Percentiles rank a stretch among this genome's conserved stretches.
Conservation (phyloP, 2,329 filamentous ascomycete genomes). For the Microcyclospora pomicola region DNA sequence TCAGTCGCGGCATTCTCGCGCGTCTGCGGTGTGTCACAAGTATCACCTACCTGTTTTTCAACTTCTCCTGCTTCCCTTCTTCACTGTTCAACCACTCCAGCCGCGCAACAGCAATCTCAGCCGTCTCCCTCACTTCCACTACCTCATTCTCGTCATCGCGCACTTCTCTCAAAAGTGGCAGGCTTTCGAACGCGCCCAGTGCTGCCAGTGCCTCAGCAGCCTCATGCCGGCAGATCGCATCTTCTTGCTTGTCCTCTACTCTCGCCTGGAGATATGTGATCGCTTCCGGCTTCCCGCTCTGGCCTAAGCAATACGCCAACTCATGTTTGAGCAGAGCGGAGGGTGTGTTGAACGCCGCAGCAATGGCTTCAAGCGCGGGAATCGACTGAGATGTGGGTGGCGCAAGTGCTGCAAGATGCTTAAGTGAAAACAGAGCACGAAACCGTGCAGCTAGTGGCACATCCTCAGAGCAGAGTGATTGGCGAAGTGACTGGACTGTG, state of each 20-base stretch:
- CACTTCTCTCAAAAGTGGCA: constrained; percentile 59
- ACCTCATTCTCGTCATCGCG: constrained; percentile 64
- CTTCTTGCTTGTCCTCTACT: constrained; percentile 65
- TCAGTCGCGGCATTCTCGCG: too few relatives aligned
- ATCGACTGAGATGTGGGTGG: constrained; percentile 43
- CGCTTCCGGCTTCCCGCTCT: constrained; percentile 66
- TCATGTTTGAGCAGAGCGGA: constrained; percentile 93
- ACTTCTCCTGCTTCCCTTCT: constrained; percentile 55
- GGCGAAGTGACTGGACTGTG: constrained; percentile 52
- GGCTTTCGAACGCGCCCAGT: constrained; percentile 58
- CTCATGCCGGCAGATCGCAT: constrained; percentile 92
- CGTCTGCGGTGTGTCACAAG: background rate
- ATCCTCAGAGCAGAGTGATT: constrained; percentile 65
- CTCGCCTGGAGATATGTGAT: constrained; percentile 59
- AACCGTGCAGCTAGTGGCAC: constrained; percentile 80
- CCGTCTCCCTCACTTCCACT: constrained; percentile 81
- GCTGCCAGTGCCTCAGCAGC: constrained; percentile 90
- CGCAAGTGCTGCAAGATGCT: constrained; percentile 66
- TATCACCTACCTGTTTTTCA: constrained; percentile 58
- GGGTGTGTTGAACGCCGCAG: constrained; percentile 68
- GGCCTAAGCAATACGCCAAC: constrained; percentile 89
- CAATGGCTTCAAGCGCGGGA: constrained; percentile 65
- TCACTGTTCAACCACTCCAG: constrained; percentile 85
- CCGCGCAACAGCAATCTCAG: constrained; percentile 87
- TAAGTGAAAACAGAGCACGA: constrained; percentile 92